Base-by-base conservation (phyloP, 345 rosid species). In the Laguncularia racemosa region DNA sequence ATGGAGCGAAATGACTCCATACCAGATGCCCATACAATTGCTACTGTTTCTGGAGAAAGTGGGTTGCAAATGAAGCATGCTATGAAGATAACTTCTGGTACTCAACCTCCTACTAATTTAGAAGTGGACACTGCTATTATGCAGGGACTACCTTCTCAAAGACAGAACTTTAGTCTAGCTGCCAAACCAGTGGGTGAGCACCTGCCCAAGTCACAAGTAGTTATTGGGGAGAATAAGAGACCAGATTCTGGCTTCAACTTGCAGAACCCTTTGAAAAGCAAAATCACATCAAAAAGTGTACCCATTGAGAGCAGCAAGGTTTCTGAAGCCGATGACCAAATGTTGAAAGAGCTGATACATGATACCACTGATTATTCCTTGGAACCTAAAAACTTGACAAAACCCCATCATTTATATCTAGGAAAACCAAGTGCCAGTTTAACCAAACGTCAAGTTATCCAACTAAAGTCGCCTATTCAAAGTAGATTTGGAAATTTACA, bases 361-460 rank as follows among this genome's bases (percentile, higher is more conserved):
- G 78, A 72, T 67, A 58, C 56, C 13, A 68, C 67, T 61, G 76
- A 65, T 73, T 84, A 80, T 67, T 81, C 78, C 9, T 43, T 72
- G 63, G 88, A 86, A 63, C 72, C 83, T 54, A 63, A 69, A 38
- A 84, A 62, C 69, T 71, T 81, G 56, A 66, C 49, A 21, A 86
- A 71, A 65, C 71, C 53, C 47, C 76, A 66, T 66, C 71, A 73
- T 64, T 50, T 65, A 2, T 52, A 63, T 73, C 61, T 82, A 47
- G 51, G 57, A 44, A 89, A 83, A 62, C 62, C 79, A 47, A 80
- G 72, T 21, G 73, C 75, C 55, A 50, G 77, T 63, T 79, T 67
- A 76, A 86, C 88, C 70, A 93, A 84, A 75, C 79, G 99, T 69
- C 89, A 86, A 74, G 83, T 89, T 60, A 93, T 92, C 68, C 98